Base-by-base conservation (phyloP, 192 early-diverging fungal species). In the Rhizophagus prolifer region DNA sequence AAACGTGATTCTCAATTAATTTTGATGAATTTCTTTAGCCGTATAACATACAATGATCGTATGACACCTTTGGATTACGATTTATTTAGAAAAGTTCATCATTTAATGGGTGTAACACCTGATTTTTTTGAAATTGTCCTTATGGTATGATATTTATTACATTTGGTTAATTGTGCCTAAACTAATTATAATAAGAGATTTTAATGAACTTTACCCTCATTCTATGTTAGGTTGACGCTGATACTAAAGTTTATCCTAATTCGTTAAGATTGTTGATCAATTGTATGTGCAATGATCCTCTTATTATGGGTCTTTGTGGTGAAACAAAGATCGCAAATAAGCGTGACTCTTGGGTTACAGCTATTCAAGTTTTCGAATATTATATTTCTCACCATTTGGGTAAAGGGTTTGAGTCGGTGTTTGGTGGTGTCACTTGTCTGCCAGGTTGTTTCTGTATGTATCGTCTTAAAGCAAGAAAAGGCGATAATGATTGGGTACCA, bases 371-470 rank as follows among this genome's bases (percentile, higher is more conserved):
- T 4, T 98, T 94, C 78, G 97, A 98, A 85, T 98, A 98, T 85
- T 98, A 95, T 82, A 98, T 97, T 76, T 96, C 95, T 46, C 97
- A 98, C 77, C 95, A 98, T 83, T 86, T 98, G 77, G 91, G 91
- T 63, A 95, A 41, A 38, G 65, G 65, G 10, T 67, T 67, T 67
- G 65, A 67, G 23, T 67, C 65, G 36, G 65, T 67, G 44, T 98
- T 97, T 91, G 97, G 97, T 83, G 95, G 95, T 90, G 97, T 98
- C 19, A 98, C 97, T 3, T 98, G 97, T 87, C 78, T 98, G 26
- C 97, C 97, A 44, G 94, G 96, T 70, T 97, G 97, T 80, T 98
- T 98, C 88, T 96, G 94, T 86, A 95, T 96, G 95, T 98, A 97
- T 81, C 91, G 97, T 28, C 93, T 98, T 82, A 98, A 98, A 82